Evolutionary conservation across 257 asterid species (phyloP).

Genomic region (Ophiorrhiza pumila): DNA sequence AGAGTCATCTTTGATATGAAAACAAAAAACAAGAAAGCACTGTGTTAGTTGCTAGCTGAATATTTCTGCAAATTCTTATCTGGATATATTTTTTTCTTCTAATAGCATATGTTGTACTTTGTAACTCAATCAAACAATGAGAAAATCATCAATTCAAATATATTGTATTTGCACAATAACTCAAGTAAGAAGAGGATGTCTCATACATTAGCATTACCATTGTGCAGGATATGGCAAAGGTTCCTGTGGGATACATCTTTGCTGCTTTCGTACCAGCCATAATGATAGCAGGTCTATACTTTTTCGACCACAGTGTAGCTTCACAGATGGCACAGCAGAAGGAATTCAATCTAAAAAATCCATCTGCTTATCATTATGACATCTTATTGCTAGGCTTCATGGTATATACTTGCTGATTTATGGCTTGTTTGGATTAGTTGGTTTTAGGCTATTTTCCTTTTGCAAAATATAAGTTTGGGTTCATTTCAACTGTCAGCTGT

Average conservation of each 20-base stretch:
- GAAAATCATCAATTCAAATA: background rate
- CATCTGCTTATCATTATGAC: constrained; percentile 83
- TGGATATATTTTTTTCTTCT: background rate
- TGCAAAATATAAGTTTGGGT: background rate
- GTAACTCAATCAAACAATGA: background rate
- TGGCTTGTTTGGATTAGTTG: background rate
- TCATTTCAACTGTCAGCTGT: background rate
- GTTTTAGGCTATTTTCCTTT: constrained; percentile 7
- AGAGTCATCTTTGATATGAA: background rate
- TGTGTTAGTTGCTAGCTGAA: background rate
- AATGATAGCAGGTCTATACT: constrained; percentile 87
- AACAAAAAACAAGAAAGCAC: background rate
- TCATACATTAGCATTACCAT: constrained; percentile 9
- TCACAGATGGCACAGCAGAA: constrained; percentile 83
- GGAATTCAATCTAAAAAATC: constrained; percentile 86
- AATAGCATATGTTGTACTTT: background rate
- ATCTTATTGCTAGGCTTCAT: constrained; percentile 67
- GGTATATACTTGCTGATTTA: constrained; percentile 36
- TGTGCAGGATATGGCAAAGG: constrained; percentile 78
- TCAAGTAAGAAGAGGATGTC: background rate
- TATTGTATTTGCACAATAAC: too few species aligned
- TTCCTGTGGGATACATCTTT: constrained; percentile 57
- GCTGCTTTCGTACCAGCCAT: constrained; percentile 86
- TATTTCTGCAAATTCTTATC: background rate
- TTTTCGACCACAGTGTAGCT: constrained; percentile 93